Percentiles rank a stretch among this genome's conserved stretches.
These are phyloP conservation scores for Petrea volubilis DNA, from an alignment of 257 asterid genomes.

Conservation along the genomic window DNA sequence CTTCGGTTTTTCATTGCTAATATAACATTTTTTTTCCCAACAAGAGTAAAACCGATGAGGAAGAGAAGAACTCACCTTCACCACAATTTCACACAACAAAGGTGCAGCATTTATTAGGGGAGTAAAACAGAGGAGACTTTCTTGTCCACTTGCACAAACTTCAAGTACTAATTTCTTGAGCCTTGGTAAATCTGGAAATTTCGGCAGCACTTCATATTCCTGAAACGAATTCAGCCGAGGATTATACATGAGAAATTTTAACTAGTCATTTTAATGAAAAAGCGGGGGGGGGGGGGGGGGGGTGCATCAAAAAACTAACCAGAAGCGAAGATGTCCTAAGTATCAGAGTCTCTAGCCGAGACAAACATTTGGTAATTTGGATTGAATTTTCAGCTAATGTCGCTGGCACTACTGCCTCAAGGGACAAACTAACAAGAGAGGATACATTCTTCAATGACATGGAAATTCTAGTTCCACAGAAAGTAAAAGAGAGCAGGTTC, in stretches of 20 bases:
- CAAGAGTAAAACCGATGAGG: background rate
- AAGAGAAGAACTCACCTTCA: background rate
- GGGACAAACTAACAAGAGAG: background rate
- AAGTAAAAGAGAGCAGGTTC: background rate
- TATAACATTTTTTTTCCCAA: too few relatives aligned
- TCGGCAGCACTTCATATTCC: background rate
- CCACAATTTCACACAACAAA: background rate
- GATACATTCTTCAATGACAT: background rate
- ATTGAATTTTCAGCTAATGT: background rate
- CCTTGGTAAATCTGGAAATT: background rate
- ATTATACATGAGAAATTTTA: background rate
- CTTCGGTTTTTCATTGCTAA: too few relatives aligned
- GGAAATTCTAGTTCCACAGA: background rate
- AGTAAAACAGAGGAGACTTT: background rate
- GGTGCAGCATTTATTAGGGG: constrained; percentile 1
- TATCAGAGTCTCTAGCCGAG: background rate
- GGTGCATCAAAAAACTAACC: background rate
- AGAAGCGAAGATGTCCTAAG: background rate
- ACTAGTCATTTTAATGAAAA: background rate
- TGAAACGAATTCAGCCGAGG: background rate
- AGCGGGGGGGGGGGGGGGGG: too few relatives aligned
- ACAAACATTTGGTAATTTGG: background rate
- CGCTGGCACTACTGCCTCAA: background rate
- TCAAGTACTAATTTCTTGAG: constrained; percentile 3
- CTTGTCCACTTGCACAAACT: background rate